Evolutionary conservation across 2,329 filamentous ascomycete genomes (phyloP).

Genomic region (Cephalotrichum gorgonifer): DNA sequence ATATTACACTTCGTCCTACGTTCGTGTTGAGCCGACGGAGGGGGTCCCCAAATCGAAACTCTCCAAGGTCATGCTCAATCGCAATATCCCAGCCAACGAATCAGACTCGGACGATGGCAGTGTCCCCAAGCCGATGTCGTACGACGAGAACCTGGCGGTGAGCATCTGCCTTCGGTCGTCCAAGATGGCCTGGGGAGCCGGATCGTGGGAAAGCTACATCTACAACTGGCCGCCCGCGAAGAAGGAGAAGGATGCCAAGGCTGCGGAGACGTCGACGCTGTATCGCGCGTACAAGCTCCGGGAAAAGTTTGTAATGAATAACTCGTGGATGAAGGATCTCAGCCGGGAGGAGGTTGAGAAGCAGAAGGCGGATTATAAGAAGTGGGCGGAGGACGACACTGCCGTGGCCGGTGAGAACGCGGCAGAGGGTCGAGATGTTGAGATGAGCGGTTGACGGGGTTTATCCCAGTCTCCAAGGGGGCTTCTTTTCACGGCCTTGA

Average conservation of each 20-base stretch:
- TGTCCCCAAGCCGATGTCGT: conserved; percentile 49
- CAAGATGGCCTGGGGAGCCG: conserved; percentile 66
- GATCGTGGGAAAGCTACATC: conserved; percentile 60
- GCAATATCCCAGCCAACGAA: conserved; percentile 56
- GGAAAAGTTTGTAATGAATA: conserved; percentile 76
- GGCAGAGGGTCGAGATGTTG: conserved; percentile 13
- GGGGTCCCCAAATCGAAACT: conserved; percentile 57
- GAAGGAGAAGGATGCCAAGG: conserved; percentile 48
- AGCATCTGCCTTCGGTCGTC: conserved; percentile 70
- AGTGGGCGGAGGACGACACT: conserved; percentile 42
- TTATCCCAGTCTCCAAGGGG: neutral
- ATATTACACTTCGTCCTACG: conserved; percentile 90
- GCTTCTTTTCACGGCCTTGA: neutral
- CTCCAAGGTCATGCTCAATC: conserved; percentile 58
- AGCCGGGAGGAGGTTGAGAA: conserved; percentile 68
- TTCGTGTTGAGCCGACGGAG: conserved; percentile 80
- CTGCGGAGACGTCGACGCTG: conserved; percentile 42
- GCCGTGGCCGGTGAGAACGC: neutral
- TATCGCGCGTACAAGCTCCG: conserved; percentile 60
- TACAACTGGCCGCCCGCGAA: conserved; percentile 60
- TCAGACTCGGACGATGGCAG: conserved; percentile 53
- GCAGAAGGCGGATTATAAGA: conserved; percentile 55
- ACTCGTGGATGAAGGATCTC: conserved; percentile 68
- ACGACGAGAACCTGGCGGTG: conserved; percentile 58
- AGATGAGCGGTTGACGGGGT: neutral